Evolutionary conservation across 139 green algal genomes (phyloP), one percentile per base, ranked within the genome.

Genomic region (Pycnococcus provasolii): DNA sequence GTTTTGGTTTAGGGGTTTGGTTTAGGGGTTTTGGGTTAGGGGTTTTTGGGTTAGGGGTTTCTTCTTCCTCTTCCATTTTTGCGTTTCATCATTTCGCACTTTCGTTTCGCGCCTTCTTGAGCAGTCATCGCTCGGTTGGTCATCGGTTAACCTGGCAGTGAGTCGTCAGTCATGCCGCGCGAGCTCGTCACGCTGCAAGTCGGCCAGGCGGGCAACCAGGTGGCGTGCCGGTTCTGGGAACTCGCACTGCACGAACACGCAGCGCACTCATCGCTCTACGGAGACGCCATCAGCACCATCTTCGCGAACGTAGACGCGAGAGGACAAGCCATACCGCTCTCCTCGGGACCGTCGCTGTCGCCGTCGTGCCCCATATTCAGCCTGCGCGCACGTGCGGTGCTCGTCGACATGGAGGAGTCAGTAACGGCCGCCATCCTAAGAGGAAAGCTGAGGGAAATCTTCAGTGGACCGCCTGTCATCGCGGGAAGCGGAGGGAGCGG

Each of bases 401-500:
- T 94, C 1, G 83, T 94, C 6, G 87, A 94, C 71, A 94, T 90
- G 84, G 87, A 94, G 64, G 87, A 90, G 60, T 85, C 86, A 0
- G 86, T 91, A 4, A 84, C 90, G 11, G 86, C 88, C 53, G 70
- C 86, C 51, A 84, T 91, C 75, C 80, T 87, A 53, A 90, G 84
- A 81, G 81, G 70, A 8, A 37, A 39, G 39, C 73, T 92, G 37
- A 71, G 79, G 1, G 78, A 84, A 41, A 65, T 94, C 42, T 87
- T 94, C 53, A 84, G 91, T 78, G 74, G 67, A 13, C 73, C 76
- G 66, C 80, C 83, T 75, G 62, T 88, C 58, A 72, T 92, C 40
- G 87, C 81, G 3, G 86, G 58, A 37, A 55, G 11, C 11, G 50
- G 50, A 55, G 11, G 50, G 50, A 78, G 78, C 1, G 87, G 87